Evolutionary conservation across 2,329 filamentous ascomycete species (phyloP).

Genomic region (Aspergillus pseudoglaucus): DNA sequence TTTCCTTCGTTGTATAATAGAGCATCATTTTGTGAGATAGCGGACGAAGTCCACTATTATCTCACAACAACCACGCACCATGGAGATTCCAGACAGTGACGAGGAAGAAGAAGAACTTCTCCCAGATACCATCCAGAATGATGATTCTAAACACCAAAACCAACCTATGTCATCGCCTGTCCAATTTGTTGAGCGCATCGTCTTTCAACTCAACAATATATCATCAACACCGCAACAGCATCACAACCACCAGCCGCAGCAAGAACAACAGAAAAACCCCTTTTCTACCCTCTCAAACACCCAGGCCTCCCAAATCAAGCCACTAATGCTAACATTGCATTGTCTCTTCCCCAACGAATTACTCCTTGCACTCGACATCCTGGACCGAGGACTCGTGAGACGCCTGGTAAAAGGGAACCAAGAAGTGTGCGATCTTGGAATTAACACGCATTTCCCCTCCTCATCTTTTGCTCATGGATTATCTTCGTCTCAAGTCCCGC

Average conservation of each 20-base stretch:
- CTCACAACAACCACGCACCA: not conserved
- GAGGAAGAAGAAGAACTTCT: not conserved
- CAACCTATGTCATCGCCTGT: not conserved
- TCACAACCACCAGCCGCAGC: not conserved
- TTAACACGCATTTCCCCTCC: not conserved
- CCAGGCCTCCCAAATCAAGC: conserved; percentile 32
- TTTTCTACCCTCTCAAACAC: conserved; percentile 18
- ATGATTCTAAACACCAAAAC: not conserved
- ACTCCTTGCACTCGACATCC: conserved; percentile 76
- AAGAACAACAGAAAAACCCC: conserved; percentile 6
- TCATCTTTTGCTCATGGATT: no score
- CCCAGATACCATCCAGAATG: not conserved
- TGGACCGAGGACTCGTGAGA: conserved; percentile 70
- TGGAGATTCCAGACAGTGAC: not conserved
- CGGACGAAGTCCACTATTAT: not conserved
- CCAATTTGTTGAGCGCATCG: conserved; percentile 3
- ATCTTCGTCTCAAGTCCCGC: no score
- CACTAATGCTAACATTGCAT: conserved; percentile 71
- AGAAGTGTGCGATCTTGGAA: not conserved
- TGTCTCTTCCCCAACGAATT: conserved; percentile 75
- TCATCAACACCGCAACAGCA: not conserved
- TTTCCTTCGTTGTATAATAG: no score
- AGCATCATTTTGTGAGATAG: no score
- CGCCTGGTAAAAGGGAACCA: conserved; percentile 34
- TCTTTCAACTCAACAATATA: conserved; percentile 6